Evolutionary conservation across 2,329 filamentous ascomycete genomes (phyloP).

Genomic region (Macrophomina phaseolina): DNA sequence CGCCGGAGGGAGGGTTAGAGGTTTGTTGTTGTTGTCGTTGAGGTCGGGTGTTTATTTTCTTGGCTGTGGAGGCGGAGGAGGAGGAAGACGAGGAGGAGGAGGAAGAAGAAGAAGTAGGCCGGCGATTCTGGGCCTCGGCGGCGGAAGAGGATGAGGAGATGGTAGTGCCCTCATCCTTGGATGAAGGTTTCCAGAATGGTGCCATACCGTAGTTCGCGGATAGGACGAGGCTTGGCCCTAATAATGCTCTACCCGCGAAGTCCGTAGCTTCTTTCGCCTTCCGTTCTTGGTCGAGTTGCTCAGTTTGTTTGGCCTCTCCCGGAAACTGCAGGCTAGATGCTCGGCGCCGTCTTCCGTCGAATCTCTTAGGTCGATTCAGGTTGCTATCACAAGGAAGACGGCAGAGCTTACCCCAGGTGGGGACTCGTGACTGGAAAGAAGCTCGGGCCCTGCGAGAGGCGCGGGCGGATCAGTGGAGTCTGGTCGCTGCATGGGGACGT

Average conservation of each 20-base stretch:
- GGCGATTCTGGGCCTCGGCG: background rate
- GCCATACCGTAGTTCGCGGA: slow-evolving; percentile 5
- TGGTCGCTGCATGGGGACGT: background rate
- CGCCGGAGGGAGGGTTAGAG: background rate
- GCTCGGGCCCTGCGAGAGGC: slow-evolving; percentile 9
- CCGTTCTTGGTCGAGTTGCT: background rate
- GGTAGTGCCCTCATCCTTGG: slow-evolving; percentile 10
- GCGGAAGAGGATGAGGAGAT: background rate
- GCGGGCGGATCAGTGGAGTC: slow-evolving; percentile 17
- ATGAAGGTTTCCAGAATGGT: slow-evolving; percentile 15
- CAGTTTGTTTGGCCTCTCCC: too few relatives aligned
- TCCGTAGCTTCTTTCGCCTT: background rate
- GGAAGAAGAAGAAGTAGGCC: background rate
- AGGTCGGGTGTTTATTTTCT: background rate
- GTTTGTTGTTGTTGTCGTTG: background rate
- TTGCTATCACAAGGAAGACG: slow-evolving; percentile 6
- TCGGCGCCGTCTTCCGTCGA: background rate
- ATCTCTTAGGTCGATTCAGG: slow-evolving; percentile 6
- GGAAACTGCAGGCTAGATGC: background rate
- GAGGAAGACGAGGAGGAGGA: slow-evolving; percentile 13
- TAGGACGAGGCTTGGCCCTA: background rate
- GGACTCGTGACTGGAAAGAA: slow-evolving; percentile 16
- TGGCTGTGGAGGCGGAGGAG: background rate
- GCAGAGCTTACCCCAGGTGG: slow-evolving; percentile 14
- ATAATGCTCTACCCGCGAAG: background rate